phyloP scores from a whole-genome alignment of 1,284 basidiomycete species.

The Malassezia caprae region DNA sequence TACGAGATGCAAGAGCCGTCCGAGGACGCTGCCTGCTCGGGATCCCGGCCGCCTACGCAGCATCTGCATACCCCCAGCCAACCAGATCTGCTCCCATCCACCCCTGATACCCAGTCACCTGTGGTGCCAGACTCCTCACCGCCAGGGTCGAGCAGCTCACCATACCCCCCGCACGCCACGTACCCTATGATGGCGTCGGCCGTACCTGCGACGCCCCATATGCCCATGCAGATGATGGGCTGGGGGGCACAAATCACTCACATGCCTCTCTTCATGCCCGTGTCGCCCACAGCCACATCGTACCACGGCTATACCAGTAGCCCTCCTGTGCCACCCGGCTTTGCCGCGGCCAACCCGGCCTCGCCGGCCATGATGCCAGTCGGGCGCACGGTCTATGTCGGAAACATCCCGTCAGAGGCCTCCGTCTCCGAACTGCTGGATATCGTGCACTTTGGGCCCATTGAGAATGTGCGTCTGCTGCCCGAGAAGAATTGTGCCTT shows the following conservation, averaged over 20 bases:
- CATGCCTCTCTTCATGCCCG: slow-evolving; percentile 9
- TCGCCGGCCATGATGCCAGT: slow-evolving; percentile 22
- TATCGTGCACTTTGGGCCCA: slow-evolving; percentile 91
- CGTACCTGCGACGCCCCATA: background rate
- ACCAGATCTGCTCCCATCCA: background rate
- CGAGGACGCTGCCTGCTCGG: background rate
- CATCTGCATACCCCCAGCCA: background rate
- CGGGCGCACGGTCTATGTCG: slow-evolving; percentile 84
- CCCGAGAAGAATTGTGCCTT: slow-evolving; percentile 97
- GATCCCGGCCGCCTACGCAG: background rate
- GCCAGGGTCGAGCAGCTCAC: background rate
- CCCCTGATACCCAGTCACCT: background rate
- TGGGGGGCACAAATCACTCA: background rate
- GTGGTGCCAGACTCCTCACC: background rate
- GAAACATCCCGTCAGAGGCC: slow-evolving; percentile 87
- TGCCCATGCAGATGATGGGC: background rate
- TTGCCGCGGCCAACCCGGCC: background rate
- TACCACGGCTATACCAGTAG: background rate
- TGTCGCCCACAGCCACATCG: background rate
- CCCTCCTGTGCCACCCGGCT: background rate
- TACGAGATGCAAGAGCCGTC: background rate
- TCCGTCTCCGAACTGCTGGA: slow-evolving; percentile 95
- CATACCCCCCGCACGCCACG: background rate
- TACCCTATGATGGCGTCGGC: background rate
- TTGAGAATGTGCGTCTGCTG: slow-evolving; percentile 87